phyloP scores from a whole-genome alignment of 1,139 yeast species.

The Lodderomyces theae region DNA sequence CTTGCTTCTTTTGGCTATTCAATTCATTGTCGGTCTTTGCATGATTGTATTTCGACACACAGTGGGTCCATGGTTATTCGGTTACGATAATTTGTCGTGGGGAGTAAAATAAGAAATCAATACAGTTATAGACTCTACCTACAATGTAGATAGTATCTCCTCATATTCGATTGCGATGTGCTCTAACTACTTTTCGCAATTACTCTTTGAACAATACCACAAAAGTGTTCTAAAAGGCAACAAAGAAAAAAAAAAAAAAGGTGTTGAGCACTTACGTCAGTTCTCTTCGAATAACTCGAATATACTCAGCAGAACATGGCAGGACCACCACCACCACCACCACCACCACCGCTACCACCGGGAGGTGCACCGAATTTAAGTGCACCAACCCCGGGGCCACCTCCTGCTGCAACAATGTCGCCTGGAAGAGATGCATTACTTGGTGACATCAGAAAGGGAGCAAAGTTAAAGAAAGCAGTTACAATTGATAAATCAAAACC shows the following conservation, averaged over 20 bases:
- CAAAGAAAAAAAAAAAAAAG: not conserved
- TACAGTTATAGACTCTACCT: slow-evolving; percentile 4
- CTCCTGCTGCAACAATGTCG: slow-evolving; percentile 28
- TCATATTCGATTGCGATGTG: not conserved
- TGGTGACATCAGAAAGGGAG: slow-evolving; percentile 84
- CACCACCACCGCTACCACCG: slow-evolving; percentile 47
- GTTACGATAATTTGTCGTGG: slow-evolving; percentile 73
- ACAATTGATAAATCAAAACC: slow-evolving; percentile 49
- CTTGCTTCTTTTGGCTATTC: slow-evolving; percentile 53
- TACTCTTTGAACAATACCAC: no score
- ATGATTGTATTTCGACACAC: slow-evolving; percentile 79
- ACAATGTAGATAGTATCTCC: not conserved
- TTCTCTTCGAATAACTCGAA: no score
- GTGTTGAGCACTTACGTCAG: not conserved
- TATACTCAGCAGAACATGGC: slow-evolving; percentile 12
- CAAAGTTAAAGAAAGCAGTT: slow-evolving; percentile 65
- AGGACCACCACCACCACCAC: slow-evolving; percentile 19
- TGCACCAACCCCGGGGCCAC: slow-evolving; percentile 20
- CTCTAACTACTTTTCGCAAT: not conserved
- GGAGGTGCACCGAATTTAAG: slow-evolving; percentile 22
- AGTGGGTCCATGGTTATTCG: slow-evolving; percentile 82
- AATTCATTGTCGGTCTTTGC: slow-evolving; percentile 59
- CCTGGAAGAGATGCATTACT: slow-evolving; percentile 75
- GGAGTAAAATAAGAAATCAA: slow-evolving; percentile 29
- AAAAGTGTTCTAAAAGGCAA: not conserved